phyloP scores from a whole-genome alignment of 23 red algal genomes.

The Cyanidiococcus yangmingshanensis region DNA sequence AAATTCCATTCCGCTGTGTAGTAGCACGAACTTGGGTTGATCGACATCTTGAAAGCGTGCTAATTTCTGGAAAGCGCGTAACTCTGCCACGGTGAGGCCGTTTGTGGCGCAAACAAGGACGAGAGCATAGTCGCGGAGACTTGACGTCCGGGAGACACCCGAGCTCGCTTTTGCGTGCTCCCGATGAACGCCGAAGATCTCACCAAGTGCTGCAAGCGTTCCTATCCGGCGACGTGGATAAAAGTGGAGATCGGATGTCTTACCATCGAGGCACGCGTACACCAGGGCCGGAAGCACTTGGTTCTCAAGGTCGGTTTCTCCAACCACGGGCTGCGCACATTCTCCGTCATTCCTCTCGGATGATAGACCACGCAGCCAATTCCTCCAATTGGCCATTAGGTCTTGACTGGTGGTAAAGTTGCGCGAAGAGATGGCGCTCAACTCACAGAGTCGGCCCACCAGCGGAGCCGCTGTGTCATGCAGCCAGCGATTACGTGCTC shows the following conservation, averaged over 20 bases:
- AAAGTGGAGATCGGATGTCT: neutral
- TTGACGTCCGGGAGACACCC: neutral
- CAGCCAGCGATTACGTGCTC: neutral
- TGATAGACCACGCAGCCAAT: neutral
- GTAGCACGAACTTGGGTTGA: neutral
- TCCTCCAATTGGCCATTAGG: neutral
- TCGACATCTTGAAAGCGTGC: neutral
- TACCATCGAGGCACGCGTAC: neutral
- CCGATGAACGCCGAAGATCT: neutral
- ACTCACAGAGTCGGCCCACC: neutral
- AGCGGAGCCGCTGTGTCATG: neutral
- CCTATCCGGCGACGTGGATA: neutral
- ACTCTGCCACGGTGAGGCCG: conserved; percentile 2
- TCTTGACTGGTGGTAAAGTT: neutral
- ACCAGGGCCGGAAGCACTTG: neutral
- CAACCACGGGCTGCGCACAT: neutral
- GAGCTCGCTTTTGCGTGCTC: neutral
- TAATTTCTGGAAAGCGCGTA: neutral
- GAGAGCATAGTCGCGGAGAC: neutral
- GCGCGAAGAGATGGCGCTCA: neutral
- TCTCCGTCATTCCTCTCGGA: too few relatives aligned
- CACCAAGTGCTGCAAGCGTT: neutral
- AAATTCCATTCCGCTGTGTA: neutral
- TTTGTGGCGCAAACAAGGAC: neutral
- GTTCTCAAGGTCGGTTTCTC: neutral